These are phyloP conservation scores for Sophora flavescens DNA, from an alignment of 306 rosid species.

Conservation along the genomic window DNA sequence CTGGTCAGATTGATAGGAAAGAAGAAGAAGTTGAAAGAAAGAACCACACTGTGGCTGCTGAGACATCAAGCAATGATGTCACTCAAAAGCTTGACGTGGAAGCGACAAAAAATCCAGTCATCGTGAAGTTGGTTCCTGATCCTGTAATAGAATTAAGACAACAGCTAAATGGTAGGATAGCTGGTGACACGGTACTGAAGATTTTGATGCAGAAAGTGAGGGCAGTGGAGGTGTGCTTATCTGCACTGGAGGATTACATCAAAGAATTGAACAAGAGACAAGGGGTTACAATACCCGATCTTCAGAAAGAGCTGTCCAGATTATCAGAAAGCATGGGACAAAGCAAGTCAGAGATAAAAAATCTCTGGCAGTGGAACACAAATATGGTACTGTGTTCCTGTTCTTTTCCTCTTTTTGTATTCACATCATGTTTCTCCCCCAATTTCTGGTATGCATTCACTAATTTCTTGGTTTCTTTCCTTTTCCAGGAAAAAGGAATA, in stretches of 20 bases:
- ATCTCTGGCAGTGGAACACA: constrained; percentile 66
- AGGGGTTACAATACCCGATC: constrained; percentile 58
- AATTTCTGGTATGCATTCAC: constrained; percentile 5
- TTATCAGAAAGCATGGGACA: constrained; percentile 65
- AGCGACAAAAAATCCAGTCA: constrained; percentile 45
- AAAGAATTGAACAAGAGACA: constrained; percentile 75
- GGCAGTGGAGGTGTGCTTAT: constrained; percentile 74
- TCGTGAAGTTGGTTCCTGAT: constrained; percentile 60
- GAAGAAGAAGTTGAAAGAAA: constrained; percentile 54
- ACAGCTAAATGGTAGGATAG: constrained; percentile 78
- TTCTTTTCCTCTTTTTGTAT: not conserved
- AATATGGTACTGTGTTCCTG: constrained; percentile 48
- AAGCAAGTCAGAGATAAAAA: constrained; percentile 63
- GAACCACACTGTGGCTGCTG: constrained; percentile 45
- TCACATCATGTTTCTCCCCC: not conserved
- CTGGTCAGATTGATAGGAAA: constrained; percentile 53
- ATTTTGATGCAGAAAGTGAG: constrained; percentile 93
- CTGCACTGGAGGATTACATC: constrained; percentile 71
- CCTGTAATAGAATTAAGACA: constrained; percentile 73
- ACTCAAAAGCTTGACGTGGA: constrained; percentile 51
- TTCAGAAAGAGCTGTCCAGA: constrained; percentile 67
- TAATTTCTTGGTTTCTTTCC: constrained; percentile 34
- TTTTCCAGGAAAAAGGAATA: constrained; percentile 66
- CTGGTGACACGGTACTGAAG: constrained; percentile 88
- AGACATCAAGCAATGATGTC: constrained; percentile 48